A percentile compares a stretch with the other conserved stretches of the same genome.
These are phyloP conservation scores for Rhodotorula mucilaginosa DNA, from an alignment of 1,284 basidiomycete species.

Conservation along the genomic window DNA sequence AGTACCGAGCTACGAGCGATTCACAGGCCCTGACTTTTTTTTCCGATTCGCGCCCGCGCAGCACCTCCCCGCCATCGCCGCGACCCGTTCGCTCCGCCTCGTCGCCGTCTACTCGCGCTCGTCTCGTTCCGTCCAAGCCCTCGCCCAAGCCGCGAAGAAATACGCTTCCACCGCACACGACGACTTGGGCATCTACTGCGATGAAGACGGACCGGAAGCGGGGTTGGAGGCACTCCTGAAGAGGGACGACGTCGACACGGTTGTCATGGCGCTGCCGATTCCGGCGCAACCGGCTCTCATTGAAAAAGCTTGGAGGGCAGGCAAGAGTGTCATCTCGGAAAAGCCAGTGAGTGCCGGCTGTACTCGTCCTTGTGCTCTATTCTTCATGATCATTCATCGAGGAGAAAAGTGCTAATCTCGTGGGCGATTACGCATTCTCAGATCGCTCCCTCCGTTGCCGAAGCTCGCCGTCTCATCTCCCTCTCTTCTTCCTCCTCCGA, in stretches of 20 bases:
- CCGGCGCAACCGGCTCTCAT: conserved; percentile 67
- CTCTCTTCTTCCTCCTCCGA: conserved; percentile 59
- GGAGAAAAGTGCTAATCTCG: conserved; percentile 48
- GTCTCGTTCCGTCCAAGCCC: conserved; percentile 10
- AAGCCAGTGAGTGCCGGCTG: conserved; percentile 62
- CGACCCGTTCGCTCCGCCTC: conserved; percentile 14
- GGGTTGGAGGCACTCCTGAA: conserved; percentile 63
- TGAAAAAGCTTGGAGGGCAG: conserved; percentile 57
- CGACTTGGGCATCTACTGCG: conserved; percentile 57
- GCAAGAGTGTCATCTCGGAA: conserved; percentile 81
- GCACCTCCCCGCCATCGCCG: conserved; percentile 39
- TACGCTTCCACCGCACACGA: not conserved
- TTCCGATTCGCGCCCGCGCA: not conserved
- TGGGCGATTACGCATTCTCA: conserved; percentile 61
- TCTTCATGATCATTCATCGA: not conserved
- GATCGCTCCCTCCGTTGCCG: conserved; percentile 58
- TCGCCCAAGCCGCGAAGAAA: conserved; percentile 42
- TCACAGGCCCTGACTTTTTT: not conserved
- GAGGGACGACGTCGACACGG: conserved; percentile 64
- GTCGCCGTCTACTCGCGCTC: conserved; percentile 42
- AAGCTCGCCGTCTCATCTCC: conserved; percentile 63
- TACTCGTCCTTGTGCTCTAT: not conserved
- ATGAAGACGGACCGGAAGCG: conserved; percentile 47
- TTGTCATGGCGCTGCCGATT: conserved; percentile 76
- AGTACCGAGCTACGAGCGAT: not conserved